These are phyloP conservation scores for Debaryomyces udenii DNA, from an alignment of 1,139 yeast species.

Conservation along the genomic window DNA sequence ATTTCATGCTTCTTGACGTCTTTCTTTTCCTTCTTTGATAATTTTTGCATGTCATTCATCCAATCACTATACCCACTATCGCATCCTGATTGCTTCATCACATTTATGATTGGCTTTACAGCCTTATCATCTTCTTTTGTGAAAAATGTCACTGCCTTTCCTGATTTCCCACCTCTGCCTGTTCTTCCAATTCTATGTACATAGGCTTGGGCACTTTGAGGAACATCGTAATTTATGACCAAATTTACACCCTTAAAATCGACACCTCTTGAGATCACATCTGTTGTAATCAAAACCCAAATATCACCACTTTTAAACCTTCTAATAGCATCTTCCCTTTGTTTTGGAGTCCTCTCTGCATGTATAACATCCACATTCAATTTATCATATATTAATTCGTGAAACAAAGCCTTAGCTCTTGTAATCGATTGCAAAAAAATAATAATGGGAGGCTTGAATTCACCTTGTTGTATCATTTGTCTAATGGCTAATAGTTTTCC, in stretches of 20 bases:
- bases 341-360: slow-evolving; percentile 89
- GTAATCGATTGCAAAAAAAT: slow-evolving; percentile 90
- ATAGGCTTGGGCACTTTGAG: slow-evolving; percentile 90
- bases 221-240: slow-evolving; percentile 96
- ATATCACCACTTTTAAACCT: slow-evolving; percentile 85
- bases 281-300: slow-evolving; percentile 97
- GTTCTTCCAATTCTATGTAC: slow-evolving; percentile 99
- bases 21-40: slow-evolving; percentile 68
- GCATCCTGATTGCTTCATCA: slow-evolving; percentile 91
- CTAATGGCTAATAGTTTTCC: slow-evolving; percentile 92
- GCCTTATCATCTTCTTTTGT: slow-evolving; percentile 84
- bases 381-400: slow-evolving; percentile 87
- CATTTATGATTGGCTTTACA: slow-evolving; percentile 84
- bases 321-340: slow-evolving; percentile 83
- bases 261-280: slow-evolving; percentile 93
- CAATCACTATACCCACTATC: slow-evolving; percentile 68
- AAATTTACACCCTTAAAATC: slow-evolving; percentile 95
- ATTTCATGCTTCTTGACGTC: slow-evolving; percentile 60
- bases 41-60: slow-evolving; percentile 79
- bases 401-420: slow-evolving; percentile 93
- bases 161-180: slow-evolving; percentile 90
- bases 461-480: slow-evolving; percentile 82
- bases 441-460: slow-evolving; percentile 88
- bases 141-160: slow-evolving; percentile 88
- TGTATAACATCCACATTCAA: slow-evolving; percentile 94